Base-by-base conservation (phyloP, 2,329 filamentous ascomycete genomes). In the Colletotrichum cordylinicola region DNA sequence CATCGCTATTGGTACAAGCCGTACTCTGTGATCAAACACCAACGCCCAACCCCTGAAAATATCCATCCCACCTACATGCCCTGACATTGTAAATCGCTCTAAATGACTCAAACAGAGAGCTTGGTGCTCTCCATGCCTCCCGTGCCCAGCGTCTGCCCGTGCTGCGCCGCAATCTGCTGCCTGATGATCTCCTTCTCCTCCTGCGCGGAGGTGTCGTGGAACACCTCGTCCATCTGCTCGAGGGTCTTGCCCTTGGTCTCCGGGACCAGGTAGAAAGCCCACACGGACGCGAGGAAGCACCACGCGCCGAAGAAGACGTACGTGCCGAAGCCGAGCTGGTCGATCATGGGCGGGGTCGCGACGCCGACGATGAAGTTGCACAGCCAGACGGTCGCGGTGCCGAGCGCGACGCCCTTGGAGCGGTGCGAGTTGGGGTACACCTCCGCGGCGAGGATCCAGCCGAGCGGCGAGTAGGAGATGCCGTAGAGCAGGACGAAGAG, bases 301-400 rank as follows among this genome's bases (percentile, higher is more conserved):
- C 91, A 90, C 4, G 86, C 83, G 1, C 88, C 89, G 77, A 93
- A 93, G 84, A 93, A 93, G 61, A 92, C 86, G 77, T 92, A 93
- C 0, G 86, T 86, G 3, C 86, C 86, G 74, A 83, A 88, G 3
- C 83, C 84, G 1, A 87, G 89, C 61, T 88, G 86, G 71, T 90
- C 82, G 8, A 91, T 84, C 60, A 92, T 85, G 2, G 88, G 88
- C 0, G 90, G 91, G 0, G 89, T 91, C 27, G 90, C 88, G 79
- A 77, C 62, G 12, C 70, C 75, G 43, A 77, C 72, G 24, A 77
- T 70, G 35, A 77, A 77, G 35, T 93, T 92, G 80, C 88, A 90
- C 27, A 91, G 81, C 87, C 91, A 93, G 73, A 89, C 91, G 27
- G 87, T 88, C 75, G 80, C 21, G 85, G 82, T 74, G 80, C 81